phyloP scores from a whole-genome alignment of 805 yeast species.

The Saturnispora besseyi region DNA sequence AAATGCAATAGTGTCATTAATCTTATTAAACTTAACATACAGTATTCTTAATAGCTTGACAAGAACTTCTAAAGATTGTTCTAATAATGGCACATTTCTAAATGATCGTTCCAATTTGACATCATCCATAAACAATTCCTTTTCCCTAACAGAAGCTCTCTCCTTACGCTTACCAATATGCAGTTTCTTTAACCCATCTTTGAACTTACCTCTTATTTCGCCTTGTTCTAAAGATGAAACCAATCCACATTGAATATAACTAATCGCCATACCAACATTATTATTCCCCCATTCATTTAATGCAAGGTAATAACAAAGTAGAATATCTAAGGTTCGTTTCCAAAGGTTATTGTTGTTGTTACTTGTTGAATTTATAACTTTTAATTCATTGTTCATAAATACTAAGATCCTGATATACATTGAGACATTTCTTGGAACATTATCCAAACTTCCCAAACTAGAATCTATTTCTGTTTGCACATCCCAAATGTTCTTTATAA shows the following conservation, averaged over 20 bases:
- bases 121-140: conserved; percentile 16
- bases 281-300: conserved; percentile 20
- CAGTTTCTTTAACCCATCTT: conserved; percentile 9
- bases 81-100: conserved; percentile 12
- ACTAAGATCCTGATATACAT: conserved; percentile 18
- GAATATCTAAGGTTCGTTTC: conserved; percentile 14
- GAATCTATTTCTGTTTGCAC: conserved; percentile 16
- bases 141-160: conserved; percentile 13
- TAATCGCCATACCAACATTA: conserved; percentile 20
- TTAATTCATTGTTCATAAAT: conserved; percentile 11
- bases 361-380: not conserved
- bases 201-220: conserved; percentile 19
- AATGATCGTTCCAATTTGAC: conserved; percentile 13
- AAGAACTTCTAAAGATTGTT: conserved; percentile 13
- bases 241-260: conserved; percentile 21
- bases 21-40: conserved; percentile 19
- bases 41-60: conserved; percentile 16
- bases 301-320: conserved; percentile 21
- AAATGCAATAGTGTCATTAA: conserved; percentile 18
- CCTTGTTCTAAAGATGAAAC: conserved; percentile 21
- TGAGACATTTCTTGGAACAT: conserved; percentile 18
- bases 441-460: conserved; percentile 20
- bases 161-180: conserved; percentile 5
- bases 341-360: not conserved
- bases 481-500: conserved; percentile 18